Base-by-base conservation (phyloP, 306 rosid species). In the Macrotyloma uniflorum region DNA sequence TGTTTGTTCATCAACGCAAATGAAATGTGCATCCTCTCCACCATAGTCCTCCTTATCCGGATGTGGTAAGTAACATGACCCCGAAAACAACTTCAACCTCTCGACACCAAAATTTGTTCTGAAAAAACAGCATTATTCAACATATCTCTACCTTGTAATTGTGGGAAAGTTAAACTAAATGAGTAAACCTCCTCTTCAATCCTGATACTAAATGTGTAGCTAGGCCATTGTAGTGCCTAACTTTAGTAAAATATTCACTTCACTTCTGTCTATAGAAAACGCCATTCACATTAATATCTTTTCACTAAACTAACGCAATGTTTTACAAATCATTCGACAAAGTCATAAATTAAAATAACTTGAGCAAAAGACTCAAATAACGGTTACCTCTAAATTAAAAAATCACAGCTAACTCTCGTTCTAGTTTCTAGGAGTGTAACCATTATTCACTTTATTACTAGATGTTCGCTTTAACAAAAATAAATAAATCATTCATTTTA, bases 21-120 rank as follows among this genome's bases (percentile, higher is more conserved):
- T 89, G 79, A 94, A 94, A 76, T 91, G 96, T 81, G 97, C 96
- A 84, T 94, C 98, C 83, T 94, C 98, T 74, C 97, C 98, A 13
- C 97, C 97, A 2, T 96, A 90, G 74, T 72, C 89, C 81, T 85
- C 97, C 88, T 94, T 91, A 54, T 82, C 98, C 14, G 98, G 98
- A 86, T 91, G 98, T 22, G 98, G 98, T 54, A 94, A 83, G 89
- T 89, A 91, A 82, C 96, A 90, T 75, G 96, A 87, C 70, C 97
- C 98, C 7, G 96, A 89, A 81, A 75, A 82, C 77, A 94, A 78
- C 89, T 86, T 91, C 87, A 90, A 74, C 73, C 82, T 75, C 78
- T 81, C 87, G 50, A 38, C 84, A 70, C 89, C 86, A 67, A 84
- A 32, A 47, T 57, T 36, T 8, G 86, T 78, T 57, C 93, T 90